A percentile compares a stretch with the other conserved stretches of the same genome.
Conservation (phyloP, 768 basidiomycete genomes). For the Termitomyces sp. region DNA sequence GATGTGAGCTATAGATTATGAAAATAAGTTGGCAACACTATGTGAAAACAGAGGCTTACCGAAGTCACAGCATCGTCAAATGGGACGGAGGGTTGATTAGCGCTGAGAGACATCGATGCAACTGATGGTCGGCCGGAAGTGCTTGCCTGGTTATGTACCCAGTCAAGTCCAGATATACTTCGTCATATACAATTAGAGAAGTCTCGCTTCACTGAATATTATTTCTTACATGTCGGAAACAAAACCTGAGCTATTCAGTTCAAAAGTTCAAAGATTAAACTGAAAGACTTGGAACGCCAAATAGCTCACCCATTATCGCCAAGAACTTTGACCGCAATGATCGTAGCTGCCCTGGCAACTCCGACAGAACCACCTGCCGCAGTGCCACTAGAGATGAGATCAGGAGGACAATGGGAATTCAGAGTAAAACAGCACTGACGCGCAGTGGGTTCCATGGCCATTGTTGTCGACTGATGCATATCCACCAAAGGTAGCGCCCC, state of each 20-base stretch:
- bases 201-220: neutral
- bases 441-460: slow-evolving; percentile 38
- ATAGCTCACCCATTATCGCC: neutral
- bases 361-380: slow-evolving; percentile 29
- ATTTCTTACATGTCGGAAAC: slow-evolving; percentile 1
- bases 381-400: slow-evolving; percentile 21
- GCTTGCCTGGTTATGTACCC: neutral
- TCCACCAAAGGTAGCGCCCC: slow-evolving; percentile 33
- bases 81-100: too few relatives aligned
- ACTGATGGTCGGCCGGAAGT: slow-evolving; percentile 1
- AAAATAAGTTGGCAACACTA: neutral
- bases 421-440: slow-evolving; percentile 17
- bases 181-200: neutral
- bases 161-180: slow-evolving; percentile 5
- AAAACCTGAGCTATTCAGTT: neutral
- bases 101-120: neutral
- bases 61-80: neutral
- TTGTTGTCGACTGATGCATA: slow-evolving; percentile 26
- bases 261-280: neutral
- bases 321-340: slow-evolving; percentile 12
- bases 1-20: neutral
- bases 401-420: neutral
- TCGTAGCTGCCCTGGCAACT: slow-evolving; percentile 22
- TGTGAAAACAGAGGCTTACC: neutral
- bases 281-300: neutral